Conservation (phyloP, 1,139 yeast species). For the Citeromyces hawaiiensis region DNA sequence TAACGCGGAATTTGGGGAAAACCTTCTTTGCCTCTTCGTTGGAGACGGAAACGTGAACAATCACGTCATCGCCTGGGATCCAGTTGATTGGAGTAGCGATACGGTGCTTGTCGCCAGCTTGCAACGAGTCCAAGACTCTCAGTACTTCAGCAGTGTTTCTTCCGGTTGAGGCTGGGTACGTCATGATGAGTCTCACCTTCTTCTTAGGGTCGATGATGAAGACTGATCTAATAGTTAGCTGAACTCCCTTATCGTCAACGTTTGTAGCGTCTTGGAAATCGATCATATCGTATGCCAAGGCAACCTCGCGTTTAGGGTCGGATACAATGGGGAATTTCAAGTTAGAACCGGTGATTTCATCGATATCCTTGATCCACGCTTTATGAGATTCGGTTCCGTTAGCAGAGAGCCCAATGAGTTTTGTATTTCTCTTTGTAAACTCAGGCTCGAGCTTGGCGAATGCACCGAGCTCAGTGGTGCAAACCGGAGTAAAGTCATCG, state of each 20-base stretch:
- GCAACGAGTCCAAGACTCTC: conserved; percentile 71
- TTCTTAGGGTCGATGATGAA: conserved; percentile 73
- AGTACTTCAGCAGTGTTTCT: conserved; percentile 82
- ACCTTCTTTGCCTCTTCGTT: conserved; percentile 60
- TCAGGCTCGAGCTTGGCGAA: conserved; percentile 77
- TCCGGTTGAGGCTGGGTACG: conserved; percentile 81
- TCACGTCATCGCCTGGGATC: conserved; percentile 80
- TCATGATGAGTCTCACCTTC: conserved; percentile 55
- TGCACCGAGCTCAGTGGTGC: conserved; percentile 85
- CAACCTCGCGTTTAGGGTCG: conserved; percentile 59
- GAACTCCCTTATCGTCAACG: conserved; percentile 43
- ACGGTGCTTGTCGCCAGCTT: conserved; percentile 57
- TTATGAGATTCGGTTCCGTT: conserved; percentile 59
- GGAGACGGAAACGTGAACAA: conserved; percentile 61
- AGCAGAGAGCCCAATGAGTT: conserved; percentile 70
- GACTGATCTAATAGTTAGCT: conserved; percentile 68
- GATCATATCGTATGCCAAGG: conserved; percentile 65
- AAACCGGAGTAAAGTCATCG: conserved; percentile 80
- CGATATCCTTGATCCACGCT: conserved; percentile 76
- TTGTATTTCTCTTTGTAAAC: conserved; percentile 62
- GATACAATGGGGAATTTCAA: conserved; percentile 72
- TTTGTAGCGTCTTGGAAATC: conserved; percentile 54
- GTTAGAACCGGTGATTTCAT: conserved; percentile 56
- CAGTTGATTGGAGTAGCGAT: conserved; percentile 80
- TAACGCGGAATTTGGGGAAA: conserved; percentile 64